These are phyloP conservation scores for Choricystis sp. DNA, from an alignment of 139 green algal genomes.

Conservation along the genomic window DNA sequence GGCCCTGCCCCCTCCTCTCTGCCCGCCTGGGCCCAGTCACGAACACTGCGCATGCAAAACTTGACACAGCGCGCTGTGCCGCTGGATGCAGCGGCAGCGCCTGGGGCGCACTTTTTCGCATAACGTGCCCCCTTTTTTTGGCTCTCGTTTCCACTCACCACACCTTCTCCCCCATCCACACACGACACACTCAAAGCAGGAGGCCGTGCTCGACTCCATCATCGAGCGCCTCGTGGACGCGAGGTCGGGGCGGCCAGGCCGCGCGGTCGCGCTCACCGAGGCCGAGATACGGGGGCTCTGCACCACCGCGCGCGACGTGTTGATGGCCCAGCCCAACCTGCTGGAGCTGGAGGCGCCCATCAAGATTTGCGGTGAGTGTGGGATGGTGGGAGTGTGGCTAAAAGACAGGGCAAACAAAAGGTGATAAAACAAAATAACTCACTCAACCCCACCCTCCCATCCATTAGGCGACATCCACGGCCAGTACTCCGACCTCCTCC, in stretches of 20 bases:
- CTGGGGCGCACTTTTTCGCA: no score
- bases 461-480: conserved; percentile 90
- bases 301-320: conserved; percentile 84
- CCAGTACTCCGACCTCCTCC: conserved; percentile 92
- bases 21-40: no score
- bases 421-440: not conserved
- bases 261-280: conserved; percentile 86
- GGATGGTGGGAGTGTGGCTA: not conserved
- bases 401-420: not conserved
- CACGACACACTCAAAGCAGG: conserved; percentile 14
- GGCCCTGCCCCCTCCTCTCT: no score
- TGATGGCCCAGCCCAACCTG: conserved; percentile 91
- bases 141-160: no score
- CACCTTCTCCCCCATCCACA: not conserved
- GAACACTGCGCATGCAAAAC: no score
- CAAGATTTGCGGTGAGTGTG: conserved; percentile 89
- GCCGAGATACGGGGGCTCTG: conserved; percentile 81
- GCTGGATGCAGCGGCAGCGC: no score
- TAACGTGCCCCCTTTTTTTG: no score
- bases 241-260: conserved; percentile 70
- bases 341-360: conserved; percentile 97
- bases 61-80: no score
- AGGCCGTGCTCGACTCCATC: conserved; percentile 74
- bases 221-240: conserved; percentile 86
- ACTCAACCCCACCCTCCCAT: not conserved